Conservation (phyloP, 2,329 filamentous ascomycete species). For the Aspergillus quadrilineatus region DNA sequence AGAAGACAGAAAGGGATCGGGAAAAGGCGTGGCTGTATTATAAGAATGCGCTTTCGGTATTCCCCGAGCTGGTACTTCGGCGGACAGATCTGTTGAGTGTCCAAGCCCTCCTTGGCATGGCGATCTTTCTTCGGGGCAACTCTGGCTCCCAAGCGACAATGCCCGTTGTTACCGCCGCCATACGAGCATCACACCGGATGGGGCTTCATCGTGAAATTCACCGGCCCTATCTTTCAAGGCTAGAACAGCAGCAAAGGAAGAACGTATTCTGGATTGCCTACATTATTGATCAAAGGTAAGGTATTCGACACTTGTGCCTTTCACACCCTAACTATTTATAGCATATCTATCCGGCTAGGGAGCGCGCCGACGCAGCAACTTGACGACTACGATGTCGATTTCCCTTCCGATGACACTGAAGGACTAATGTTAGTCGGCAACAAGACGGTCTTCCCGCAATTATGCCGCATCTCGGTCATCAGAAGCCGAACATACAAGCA, state of each 20-base stretch:
- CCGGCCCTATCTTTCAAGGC: conserved; percentile 81
- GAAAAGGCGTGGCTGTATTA: conserved; percentile 89
- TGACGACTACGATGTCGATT: conserved; percentile 86
- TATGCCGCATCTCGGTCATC: conserved; percentile 85
- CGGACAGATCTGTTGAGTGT: conserved; percentile 92
- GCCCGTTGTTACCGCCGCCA: conserved; percentile 82
- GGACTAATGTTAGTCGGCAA: conserved; percentile 80
- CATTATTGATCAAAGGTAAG: conserved; percentile 65
- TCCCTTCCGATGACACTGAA: conserved; percentile 83
- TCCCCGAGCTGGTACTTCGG: conserved; percentile 84
- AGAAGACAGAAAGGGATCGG: conserved; percentile 83
- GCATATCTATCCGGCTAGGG: conserved; percentile 60
- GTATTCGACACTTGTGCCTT: neutral
- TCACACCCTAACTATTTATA: neutral
- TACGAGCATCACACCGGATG: conserved; percentile 84
- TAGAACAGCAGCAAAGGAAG: conserved; percentile 84
- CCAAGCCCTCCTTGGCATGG: conserved; percentile 87
- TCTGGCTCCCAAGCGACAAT: conserved; percentile 90
- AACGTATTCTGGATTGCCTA: conserved; percentile 74
- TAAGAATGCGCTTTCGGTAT: conserved; percentile 91
- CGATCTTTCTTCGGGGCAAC: conserved; percentile 88
- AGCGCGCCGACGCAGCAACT: conserved; percentile 67
- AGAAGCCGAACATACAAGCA: conserved; percentile 88
- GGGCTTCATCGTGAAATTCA: conserved; percentile 86
- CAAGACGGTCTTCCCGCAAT: conserved; percentile 87